Base-by-base conservation (phyloP, 495 filamentous ascomycete species). In the Aspergillus sclerotiicarbonarius region DNA sequence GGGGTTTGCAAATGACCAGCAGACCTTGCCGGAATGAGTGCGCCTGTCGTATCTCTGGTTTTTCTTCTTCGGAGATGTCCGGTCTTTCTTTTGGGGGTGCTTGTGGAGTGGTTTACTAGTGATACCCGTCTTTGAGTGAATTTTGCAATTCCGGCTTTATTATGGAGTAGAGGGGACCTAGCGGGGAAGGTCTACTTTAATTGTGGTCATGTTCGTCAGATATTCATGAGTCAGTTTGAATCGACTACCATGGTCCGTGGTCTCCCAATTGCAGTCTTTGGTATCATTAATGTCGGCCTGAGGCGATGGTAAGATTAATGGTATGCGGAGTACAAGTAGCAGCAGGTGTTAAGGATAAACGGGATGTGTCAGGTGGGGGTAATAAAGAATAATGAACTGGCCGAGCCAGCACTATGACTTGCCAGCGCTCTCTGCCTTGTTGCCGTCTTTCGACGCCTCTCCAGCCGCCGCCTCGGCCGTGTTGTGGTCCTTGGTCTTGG, bases 401-500 rank as follows among this genome's bases (percentile, higher is more conserved):
- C 13, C 0, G 4, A 29, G 19, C 3, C 18, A 43, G 37, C 25
- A 55, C 49, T 35, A 67, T 57, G 62, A 72, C 55, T 74, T 76
- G 29, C 69, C 65, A 37, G 64, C 54, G 35, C 66, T 61, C 8
- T 68, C 67, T 20, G 67, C 51, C 61, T 71, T 74, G 29, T 55
- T 64, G 25, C 60, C 39, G 12, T 64, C 65, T 56, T 71, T 70
- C 5, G 64, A 66, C 5, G 63, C 53, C 18, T 71, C 72, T 8
- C 62, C 69, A 8, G 68, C 59, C 53, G 67, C 68, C 0, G 83
- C 82, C 68, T 89, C 87, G 37, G 81, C 89, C 58, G 84, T 82
- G 57, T 76, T 75, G 47, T 76, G 68, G 51, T 88, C 86, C 62
- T 87, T 87, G 35, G 78, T 66, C 71, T 89, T 90, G 15, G 78